Evolutionary conservation across 2,329 filamentous ascomycete genomes (phyloP).

Genomic region (Torrubiellomyces zombiae): DNA sequence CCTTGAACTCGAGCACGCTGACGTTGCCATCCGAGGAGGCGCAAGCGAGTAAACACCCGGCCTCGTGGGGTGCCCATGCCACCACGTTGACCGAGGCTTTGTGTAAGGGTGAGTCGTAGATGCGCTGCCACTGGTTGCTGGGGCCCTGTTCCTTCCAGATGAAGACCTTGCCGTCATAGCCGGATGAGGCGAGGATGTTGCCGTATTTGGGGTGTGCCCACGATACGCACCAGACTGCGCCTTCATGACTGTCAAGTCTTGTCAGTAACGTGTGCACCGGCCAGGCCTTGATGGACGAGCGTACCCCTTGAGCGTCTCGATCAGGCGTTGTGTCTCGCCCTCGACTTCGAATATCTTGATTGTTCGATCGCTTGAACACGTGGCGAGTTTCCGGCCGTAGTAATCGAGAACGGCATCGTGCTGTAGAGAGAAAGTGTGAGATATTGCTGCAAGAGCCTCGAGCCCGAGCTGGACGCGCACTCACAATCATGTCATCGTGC

Average conservation of each 20-base stretch:
- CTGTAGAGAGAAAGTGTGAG: constrained; percentile 24
- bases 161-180: constrained; percentile 94
- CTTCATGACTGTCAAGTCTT: constrained; percentile 58
- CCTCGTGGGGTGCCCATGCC: constrained; percentile 93
- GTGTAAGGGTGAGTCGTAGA: constrained; percentile 87
- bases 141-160: constrained; percentile 81
- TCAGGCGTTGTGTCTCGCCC: constrained; percentile 73
- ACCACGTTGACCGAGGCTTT: constrained; percentile 95
- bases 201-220: constrained; percentile 99
- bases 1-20: constrained; percentile 89
- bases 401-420: constrained; percentile 98
- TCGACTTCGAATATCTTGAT: constrained; percentile 99
- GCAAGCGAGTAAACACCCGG: constrained; percentile 84
- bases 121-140: constrained; percentile 57
- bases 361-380: constrained; percentile 93
- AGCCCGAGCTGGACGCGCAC: constrained; percentile 22
- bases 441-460: background rate
- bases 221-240: constrained; percentile 91
- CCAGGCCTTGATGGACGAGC: constrained; percentile 7
- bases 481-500: constrained; percentile 99
- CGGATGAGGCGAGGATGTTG: constrained; percentile 88
- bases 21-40: constrained; percentile 89
- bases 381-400: constrained; percentile 89
- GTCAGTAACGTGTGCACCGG: background rate
- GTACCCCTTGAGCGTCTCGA: constrained; percentile 87